Base-by-base conservation (phyloP, 2,329 filamentous ascomycete genomes). In the Ophioceras dolichostomum region DNA sequence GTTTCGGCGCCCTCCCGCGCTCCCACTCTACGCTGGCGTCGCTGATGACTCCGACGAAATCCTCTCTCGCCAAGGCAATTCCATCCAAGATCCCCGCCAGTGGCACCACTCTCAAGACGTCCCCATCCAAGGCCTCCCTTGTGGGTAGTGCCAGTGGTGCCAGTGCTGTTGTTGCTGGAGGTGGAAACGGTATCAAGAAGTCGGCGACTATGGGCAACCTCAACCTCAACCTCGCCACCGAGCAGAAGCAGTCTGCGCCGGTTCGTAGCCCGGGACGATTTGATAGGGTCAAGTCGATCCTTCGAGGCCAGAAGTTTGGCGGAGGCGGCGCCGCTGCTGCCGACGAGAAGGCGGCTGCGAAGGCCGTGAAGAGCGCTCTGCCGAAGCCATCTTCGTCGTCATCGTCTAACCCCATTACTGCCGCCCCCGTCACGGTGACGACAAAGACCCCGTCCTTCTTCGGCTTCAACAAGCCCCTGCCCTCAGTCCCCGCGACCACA, bases 41-140 rank as follows among this genome's bases (percentile, higher is more conserved):
- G 41, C 62, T 89, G 21, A 73, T 79, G 56, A 93, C 84, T 5
- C 86, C 87, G 0, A 91, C 83, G 8, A 86, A 85, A 54, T 65
- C 84, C 7, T 85, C 83, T 1, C 56, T 83, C 36, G 73, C 77
- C 24, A 76, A 79, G 31, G 60, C 69, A 33, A 59, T 68, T 38
- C 76, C 66, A 45, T 60, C 61, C 37, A 76, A 73, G 49, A 62
- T 67, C 7, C 59, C 71, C 1, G 33, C 38, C 1, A 32, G 71
- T 67, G 37, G 62, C 62, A 17, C 67, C 62, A 14, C 51, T 63
- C 22, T 70, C 21, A 71, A 67, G 34, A 73, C 74, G 30, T 14
- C 34, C 9, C 58, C 73, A 8, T 68, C 67, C 18, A 76, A 71
- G 49, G 61, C 63, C 14, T 57, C 58, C 20, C 42, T 64, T 17